A percentile compares a stretch with the other conserved stretches of the same genome.
Evolutionary conservation across 148 eudicot genomes (phyloP).

Genomic region (Persicaria maculosa): DNA sequence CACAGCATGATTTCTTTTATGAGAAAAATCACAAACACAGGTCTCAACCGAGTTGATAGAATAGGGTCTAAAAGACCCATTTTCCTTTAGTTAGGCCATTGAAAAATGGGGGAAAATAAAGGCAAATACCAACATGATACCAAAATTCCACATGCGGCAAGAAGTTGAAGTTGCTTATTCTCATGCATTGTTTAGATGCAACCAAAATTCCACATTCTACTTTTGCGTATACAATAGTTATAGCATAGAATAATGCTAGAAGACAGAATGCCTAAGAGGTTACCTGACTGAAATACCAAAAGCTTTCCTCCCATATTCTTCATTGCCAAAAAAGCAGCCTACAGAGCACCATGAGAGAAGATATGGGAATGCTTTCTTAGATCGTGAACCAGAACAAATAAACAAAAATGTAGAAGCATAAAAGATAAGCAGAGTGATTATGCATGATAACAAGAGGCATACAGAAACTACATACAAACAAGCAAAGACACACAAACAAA

Average conservation of each 20-base stretch:
- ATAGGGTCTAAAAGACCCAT: too few relatives aligned
- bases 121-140: too few relatives aligned
- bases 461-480: background rate
- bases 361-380: background rate
- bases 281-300: constrained; percentile 89
- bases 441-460: background rate
- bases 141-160: background rate
- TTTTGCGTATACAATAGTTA: background rate
- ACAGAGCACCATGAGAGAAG: constrained; percentile 11
- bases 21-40: background rate
- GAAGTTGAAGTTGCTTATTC: background rate
- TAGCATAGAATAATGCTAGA: background rate
- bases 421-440: background rate
- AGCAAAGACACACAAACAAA: background rate
- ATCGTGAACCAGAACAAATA: background rate
- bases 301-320: constrained; percentile 93
- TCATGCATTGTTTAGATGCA: background rate
- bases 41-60: background rate
- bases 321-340: constrained; percentile 98
- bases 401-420: background rate
- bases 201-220: background rate
- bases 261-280: constrained; percentile 11
- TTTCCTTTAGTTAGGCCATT: too few relatives aligned
- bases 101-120: too few relatives aligned
- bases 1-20: background rate